These are phyloP conservation scores for Martensiomyces pterosporus DNA, from an alignment of 192 early-diverging fungal species.

Conservation along the genomic window DNA sequence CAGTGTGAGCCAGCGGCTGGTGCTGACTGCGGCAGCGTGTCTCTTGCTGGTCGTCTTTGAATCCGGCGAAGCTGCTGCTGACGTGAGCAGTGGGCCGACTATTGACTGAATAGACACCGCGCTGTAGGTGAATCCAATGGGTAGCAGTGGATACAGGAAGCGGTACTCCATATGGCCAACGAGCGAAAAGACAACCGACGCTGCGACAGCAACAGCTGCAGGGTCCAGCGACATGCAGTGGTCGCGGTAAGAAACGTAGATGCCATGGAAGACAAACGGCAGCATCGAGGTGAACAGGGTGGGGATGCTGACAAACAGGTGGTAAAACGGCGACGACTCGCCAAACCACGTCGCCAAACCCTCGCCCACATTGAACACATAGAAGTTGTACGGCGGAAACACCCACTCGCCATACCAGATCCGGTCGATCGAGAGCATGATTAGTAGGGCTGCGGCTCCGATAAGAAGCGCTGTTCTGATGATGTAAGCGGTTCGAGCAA, in stretches of 20 bases:
- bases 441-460: conserved; percentile 42
- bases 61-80: neutral
- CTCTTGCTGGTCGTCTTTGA: neutral
- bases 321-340: conserved; percentile 88
- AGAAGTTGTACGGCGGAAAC: conserved; percentile 74
- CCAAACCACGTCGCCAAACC: conserved; percentile 89
- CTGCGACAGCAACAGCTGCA: conserved; percentile 46
- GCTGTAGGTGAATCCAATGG: conserved; percentile 52
- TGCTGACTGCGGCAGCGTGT: too few relatives aligned
- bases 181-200: conserved; percentile 65
- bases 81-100: conserved; percentile 8
- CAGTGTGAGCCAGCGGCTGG: too few relatives aligned
- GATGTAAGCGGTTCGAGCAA: conserved; percentile 10
- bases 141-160: conserved; percentile 85
- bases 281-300: conserved; percentile 72
- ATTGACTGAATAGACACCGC: conserved; percentile 50
- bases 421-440: conserved; percentile 60
- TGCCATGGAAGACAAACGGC: conserved; percentile 60
- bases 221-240: conserved; percentile 12
- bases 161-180: conserved; percentile 92
- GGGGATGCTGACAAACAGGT: conserved; percentile 77
- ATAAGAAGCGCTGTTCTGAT: conserved; percentile 3
- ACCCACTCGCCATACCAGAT: conserved; percentile 68
- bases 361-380: conserved; percentile 75
- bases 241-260: conserved; percentile 21